A percentile compares a stretch with the other conserved stretches of the same genome.
phyloP scores from a whole-genome alignment of 495 filamentous ascomycete species.

The Neurospora sp. region DNA sequence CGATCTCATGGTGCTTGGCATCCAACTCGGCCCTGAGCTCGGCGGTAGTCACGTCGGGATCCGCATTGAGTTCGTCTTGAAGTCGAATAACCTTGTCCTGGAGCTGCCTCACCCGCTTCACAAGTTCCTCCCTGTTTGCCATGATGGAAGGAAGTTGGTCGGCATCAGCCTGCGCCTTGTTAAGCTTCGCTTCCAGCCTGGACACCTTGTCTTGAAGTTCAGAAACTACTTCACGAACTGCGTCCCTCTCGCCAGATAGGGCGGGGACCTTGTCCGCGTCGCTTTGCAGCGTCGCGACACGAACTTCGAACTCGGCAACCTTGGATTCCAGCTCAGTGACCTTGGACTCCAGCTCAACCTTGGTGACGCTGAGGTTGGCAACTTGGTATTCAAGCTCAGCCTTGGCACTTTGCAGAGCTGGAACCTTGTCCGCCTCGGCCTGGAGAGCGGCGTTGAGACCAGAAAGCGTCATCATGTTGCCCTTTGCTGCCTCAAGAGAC shows the following conservation, averaged over 20 bases:
- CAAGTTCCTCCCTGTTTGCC: slow-evolving; percentile 21
- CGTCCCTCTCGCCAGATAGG: slow-evolving; percentile 15
- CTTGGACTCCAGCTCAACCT: slow-evolving; percentile 19
- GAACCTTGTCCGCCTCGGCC: slow-evolving; percentile 20
- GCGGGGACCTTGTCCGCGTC: slow-evolving; percentile 18
- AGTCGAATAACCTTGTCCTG: slow-evolving; percentile 18
- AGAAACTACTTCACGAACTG: slow-evolving; percentile 19
- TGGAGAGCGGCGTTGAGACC: slow-evolving; percentile 22
- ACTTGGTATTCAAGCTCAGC: slow-evolving; percentile 15
- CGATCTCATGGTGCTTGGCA: slow-evolving; percentile 18
- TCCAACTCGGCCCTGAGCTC: slow-evolving; percentile 19
- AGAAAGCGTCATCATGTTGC: slow-evolving; percentile 16
- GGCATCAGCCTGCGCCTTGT: slow-evolving; percentile 20
- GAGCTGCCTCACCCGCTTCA: slow-evolving; percentile 13
- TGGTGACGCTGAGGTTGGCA: slow-evolving; percentile 5
- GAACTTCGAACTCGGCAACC: slow-evolving; percentile 11
- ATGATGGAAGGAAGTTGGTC: slow-evolving; percentile 22
- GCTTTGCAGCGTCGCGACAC: slow-evolving; percentile 13
- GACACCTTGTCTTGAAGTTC: slow-evolving; percentile 16
- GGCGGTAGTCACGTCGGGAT: slow-evolving; percentile 15
- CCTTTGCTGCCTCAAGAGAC: slow-evolving; percentile 14
- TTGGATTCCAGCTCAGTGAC: slow-evolving; percentile 13
- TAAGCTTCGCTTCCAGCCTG: slow-evolving; percentile 16
- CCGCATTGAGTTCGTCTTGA: slow-evolving; percentile 14
- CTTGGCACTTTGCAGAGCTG: slow-evolving; percentile 5